Evolutionary conservation across 179 eudicot species (phyloP).

Genomic region (Silene coronaria): DNA sequence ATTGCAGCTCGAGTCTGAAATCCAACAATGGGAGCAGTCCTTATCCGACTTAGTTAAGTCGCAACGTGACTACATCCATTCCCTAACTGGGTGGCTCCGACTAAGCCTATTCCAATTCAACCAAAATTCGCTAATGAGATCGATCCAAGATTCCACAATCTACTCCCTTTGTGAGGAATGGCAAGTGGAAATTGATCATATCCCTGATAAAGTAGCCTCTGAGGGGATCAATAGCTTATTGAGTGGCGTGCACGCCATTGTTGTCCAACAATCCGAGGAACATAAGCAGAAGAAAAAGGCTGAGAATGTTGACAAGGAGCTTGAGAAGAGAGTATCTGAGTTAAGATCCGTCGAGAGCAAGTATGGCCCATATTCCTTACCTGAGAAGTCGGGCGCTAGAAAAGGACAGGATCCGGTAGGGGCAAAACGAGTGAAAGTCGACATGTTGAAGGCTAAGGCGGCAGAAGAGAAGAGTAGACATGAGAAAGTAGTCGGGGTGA

Average conservation of each 20-base stretch:
- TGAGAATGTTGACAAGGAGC: constrained; percentile 63
- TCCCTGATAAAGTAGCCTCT: constrained; percentile 86
- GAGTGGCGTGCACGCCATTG: constrained; percentile 64
- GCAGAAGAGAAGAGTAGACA: constrained; percentile 82
- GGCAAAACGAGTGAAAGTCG: constrained; percentile 65
- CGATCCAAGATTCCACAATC: constrained; percentile 62
- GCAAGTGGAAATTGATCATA: constrained; percentile 62
- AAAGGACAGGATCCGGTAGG: constrained; percentile 45
- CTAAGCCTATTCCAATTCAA: constrained; percentile 79
- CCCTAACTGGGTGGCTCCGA: constrained; percentile 91
- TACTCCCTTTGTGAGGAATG: constrained; percentile 87
- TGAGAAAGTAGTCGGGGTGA: constrained; percentile 64
- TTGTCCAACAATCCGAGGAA: constrained; percentile 72
- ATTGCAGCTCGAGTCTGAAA: constrained; percentile 84
- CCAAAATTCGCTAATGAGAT: constrained; percentile 42
- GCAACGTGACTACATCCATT: constrained; percentile 66
- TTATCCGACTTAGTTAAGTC: constrained; percentile 69
- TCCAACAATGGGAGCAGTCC: constrained; percentile 84
- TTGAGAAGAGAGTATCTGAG: constrained; percentile 58
- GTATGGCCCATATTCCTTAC: constrained; percentile 49
- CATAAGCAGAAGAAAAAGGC: constrained; percentile 73
- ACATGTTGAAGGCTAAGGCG: constrained; percentile 45
- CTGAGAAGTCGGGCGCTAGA: constrained; percentile 29
- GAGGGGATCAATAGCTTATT: constrained; percentile 76
- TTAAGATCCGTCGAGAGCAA: constrained; percentile 59